phyloP scores from a whole-genome alignment of 2,329 filamentous ascomycete species.

The Colletotrichum sp. region DNA sequence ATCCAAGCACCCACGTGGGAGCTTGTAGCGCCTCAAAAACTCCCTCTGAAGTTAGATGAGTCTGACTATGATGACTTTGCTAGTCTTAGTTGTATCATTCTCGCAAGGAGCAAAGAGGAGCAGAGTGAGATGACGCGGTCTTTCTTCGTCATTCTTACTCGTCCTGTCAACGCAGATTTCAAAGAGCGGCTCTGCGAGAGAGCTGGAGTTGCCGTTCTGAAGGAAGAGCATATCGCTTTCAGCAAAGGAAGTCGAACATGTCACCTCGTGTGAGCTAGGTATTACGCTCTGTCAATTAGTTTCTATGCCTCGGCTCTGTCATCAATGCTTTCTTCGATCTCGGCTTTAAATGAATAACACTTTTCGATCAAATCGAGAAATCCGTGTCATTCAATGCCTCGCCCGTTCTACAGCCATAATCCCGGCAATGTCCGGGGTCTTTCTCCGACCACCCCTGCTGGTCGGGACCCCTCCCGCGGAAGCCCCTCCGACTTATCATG shows the following conservation, averaged over 20 bases:
- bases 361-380: no score
- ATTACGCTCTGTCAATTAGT: no score
- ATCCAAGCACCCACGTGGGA: neutral
- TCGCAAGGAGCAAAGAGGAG: neutral
- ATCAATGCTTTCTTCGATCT: no score
- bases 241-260: no score
- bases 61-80: neutral
- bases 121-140: neutral
- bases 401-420: neutral
- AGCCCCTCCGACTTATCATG: slow-evolving; percentile 7
- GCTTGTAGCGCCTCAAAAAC: neutral
- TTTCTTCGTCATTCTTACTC: neutral
- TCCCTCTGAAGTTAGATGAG: neutral
- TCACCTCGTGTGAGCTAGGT: no score
- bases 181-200: neutral
- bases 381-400: neutral
- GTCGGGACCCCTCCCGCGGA: slow-evolving; percentile 8
- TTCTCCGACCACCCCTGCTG: neutral
- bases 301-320: no score
- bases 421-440: neutral
- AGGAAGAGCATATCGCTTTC: no score
- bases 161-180: neutral
- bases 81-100: neutral
- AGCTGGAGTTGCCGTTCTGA: no score
- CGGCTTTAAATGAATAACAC: no score